phyloP scores from a whole-genome alignment of 2,329 filamentous ascomycete species.

The Orbilia oligospora region DNA sequence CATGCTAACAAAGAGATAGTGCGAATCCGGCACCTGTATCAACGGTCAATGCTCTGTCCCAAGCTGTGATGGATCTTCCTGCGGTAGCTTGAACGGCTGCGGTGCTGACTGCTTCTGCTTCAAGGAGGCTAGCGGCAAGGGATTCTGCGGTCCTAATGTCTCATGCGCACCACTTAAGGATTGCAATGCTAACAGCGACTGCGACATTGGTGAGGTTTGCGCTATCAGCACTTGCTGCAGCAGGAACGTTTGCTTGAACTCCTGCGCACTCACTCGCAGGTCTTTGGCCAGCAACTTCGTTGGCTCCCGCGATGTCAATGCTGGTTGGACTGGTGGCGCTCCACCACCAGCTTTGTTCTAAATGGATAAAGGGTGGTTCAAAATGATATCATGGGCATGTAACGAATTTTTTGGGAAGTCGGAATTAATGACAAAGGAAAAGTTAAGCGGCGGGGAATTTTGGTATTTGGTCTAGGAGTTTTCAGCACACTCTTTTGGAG shows the following conservation, averaged over 20 bases:
- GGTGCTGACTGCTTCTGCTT: slow-evolving; percentile 27
- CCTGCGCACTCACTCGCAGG: slow-evolving; percentile 3
- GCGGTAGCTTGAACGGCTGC: slow-evolving; percentile 19
- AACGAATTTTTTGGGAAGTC: not conserved
- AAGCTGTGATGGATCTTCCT: slow-evolving; percentile 8
- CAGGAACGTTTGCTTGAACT: slow-evolving; percentile 21
- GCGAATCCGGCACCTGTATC: slow-evolving; percentile 5
- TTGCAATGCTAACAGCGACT: slow-evolving; percentile 3
- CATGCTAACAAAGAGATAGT: slow-evolving; percentile 3
- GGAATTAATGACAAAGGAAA: not conserved
- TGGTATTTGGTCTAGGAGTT: not conserved
- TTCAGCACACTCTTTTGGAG: not conserved
- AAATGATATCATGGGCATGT: not conserved
- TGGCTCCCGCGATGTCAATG: not conserved
- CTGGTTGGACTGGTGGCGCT: not conserved
- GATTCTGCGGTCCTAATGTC: slow-evolving; percentile 27
- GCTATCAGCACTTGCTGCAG: slow-evolving; percentile 29
- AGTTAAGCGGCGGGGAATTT: not conserved
- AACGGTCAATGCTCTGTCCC: slow-evolving; percentile 30
- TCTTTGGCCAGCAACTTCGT: not conserved
- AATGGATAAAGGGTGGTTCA: not conserved
- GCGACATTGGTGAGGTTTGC: slow-evolving; percentile 16
- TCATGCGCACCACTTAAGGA: slow-evolving; percentile 21
- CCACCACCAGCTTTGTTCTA: slow-evolving; percentile 9
- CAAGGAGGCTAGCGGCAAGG: not conserved